Percentiles rank a stretch among this genome's conserved stretches.
phyloP scores from a whole-genome alignment of 129 eudicot genomes.

The Cynara cardunculus region DNA sequence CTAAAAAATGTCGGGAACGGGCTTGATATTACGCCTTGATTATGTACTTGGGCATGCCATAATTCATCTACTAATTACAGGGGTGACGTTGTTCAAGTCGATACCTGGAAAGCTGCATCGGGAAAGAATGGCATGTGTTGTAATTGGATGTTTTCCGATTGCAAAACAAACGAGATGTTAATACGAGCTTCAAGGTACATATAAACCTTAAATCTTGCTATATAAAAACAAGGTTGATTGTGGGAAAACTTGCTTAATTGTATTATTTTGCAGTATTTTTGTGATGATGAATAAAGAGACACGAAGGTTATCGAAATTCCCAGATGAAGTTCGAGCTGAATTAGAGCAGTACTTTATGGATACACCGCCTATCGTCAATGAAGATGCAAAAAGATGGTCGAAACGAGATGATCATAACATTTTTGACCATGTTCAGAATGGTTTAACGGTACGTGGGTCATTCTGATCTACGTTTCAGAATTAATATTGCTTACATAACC shows the following conservation, averaged over 20 bases:
- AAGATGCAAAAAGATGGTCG: slow-evolving; percentile 47
- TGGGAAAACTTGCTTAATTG: too few species aligned
- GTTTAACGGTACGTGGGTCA: slow-evolving; percentile 52
- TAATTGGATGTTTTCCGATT: slow-evolving; percentile 69
- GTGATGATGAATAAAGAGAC: slow-evolving; percentile 86
- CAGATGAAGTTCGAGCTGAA: slow-evolving; percentile 71
- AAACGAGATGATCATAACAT: slow-evolving; percentile 47
- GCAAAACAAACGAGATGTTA: slow-evolving; percentile 55
- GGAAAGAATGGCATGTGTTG: slow-evolving; percentile 75
- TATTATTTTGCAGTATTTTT: slow-evolving; percentile 36
- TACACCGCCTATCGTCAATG: slow-evolving; percentile 59
- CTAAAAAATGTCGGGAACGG: too few species aligned
- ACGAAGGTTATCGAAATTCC: slow-evolving; percentile 65
- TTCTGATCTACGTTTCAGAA: too few species aligned
- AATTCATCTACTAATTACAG: too few species aligned
- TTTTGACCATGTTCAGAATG: slow-evolving; percentile 47
- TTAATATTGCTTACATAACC: not conserved
- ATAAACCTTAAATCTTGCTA: too few species aligned
- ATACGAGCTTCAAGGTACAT: slow-evolving; percentile 76
- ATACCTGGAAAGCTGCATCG: slow-evolving; percentile 70
- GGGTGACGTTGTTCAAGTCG: slow-evolving; percentile 82
- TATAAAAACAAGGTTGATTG: too few species aligned
- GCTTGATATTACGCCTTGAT: too few species aligned
- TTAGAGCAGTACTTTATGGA: slow-evolving; percentile 48
- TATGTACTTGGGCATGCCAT: too few species aligned